Conservation (phyloP, 108 stramenopile genomes). For the Nitzschia sp. region DNA sequence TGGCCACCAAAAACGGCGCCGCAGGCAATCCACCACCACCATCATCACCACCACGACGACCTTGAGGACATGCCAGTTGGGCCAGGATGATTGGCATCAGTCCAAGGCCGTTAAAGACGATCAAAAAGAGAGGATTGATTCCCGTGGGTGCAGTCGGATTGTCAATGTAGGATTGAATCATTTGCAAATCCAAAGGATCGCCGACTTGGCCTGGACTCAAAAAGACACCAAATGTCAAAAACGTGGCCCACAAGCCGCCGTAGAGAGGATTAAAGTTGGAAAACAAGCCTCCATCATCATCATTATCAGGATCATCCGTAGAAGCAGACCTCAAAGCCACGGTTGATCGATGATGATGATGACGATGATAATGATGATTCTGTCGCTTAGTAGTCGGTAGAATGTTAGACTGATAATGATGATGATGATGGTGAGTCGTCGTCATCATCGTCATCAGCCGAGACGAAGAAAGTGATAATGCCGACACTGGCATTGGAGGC, state of each 20-base stretch:
- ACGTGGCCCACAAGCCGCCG: slow-evolving; percentile 4
- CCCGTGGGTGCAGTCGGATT: slow-evolving; percentile 55
- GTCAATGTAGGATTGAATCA: slow-evolving; percentile 47
- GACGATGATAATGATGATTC: no score
- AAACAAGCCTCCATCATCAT: background rate
- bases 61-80: slow-evolving; percentile 57
- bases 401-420: no score
- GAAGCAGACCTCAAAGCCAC: background rate
- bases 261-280: slow-evolving; percentile 6
- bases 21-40: slow-evolving; percentile 30
- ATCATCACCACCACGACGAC: slow-evolving; percentile 32
- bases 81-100: slow-evolving; percentile 54
- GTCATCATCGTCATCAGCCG: no score
- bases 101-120: slow-evolving; percentile 65
- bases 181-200: slow-evolving; percentile 9
- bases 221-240: slow-evolving; percentile 8
- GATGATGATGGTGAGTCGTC: no score
- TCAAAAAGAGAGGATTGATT: slow-evolving; percentile 56
- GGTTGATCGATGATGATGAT: no score
- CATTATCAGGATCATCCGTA: background rate
- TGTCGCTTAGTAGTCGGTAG: no score
- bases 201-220: slow-evolving; percentile 5
- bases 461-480: no score
- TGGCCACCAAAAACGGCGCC: slow-evolving; percentile 55
- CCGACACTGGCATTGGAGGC: no score